Conservation (phyloP, 1,284 basidiomycete genomes). For the Sporisorium graminicola region DNA sequence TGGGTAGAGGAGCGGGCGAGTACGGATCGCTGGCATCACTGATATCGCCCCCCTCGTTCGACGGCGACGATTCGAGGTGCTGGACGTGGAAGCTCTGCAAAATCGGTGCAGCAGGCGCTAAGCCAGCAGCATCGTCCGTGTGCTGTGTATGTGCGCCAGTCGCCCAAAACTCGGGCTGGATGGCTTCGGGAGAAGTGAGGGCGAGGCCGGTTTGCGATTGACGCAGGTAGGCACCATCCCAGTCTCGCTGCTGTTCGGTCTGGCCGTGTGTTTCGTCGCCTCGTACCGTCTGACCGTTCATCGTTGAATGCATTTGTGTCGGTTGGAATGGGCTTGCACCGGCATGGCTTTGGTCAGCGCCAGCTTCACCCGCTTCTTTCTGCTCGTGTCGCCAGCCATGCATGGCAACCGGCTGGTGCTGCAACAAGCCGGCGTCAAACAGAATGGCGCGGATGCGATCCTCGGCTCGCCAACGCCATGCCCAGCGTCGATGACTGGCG, state of each 20-base stretch:
- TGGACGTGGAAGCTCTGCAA: conserved; percentile 16
- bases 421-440: conserved; percentile 27
- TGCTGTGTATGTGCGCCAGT: background rate
- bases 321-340: conserved; percentile 1
- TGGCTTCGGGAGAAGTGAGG: conserved; percentile 28
- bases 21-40: conserved; percentile 36
- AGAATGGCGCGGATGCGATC: conserved; percentile 45
- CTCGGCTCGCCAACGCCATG: conserved; percentile 44
- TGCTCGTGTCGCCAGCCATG: conserved; percentile 15
- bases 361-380: background rate
- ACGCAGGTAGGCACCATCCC: conserved; percentile 10
- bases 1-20: conserved; percentile 35
- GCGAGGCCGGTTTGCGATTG: conserved; percentile 37
- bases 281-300: background rate
- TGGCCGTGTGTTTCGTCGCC: background rate
- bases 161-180: conserved; percentile 31
- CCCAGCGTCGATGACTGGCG: conserved; percentile 30
- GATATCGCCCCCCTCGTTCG: conserved; percentile 12
- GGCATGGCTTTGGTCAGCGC: conserved; percentile 1
- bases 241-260: conserved; percentile 14
- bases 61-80: conserved; percentile 26
- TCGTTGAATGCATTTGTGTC: background rate
- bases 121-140: background rate
- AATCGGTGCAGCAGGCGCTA: background rate
- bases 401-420: conserved; percentile 18